These are phyloP conservation scores for Pyronema omphalodes DNA, from an alignment of 495 filamentous ascomycete genomes.

Conservation along the genomic window DNA sequence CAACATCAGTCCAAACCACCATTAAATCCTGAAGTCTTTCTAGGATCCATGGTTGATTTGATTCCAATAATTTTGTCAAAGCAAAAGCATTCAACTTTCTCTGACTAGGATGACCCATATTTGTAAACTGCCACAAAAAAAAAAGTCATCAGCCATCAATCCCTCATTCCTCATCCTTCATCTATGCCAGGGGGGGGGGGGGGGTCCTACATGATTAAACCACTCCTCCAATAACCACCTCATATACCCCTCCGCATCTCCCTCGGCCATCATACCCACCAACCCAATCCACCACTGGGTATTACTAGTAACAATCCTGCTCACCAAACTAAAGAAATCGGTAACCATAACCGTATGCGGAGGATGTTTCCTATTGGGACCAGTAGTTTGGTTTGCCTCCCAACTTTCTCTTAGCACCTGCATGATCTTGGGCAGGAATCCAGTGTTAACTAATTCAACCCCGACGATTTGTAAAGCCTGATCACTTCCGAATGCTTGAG, in stretches of 20 bases:
- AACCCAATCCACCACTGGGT: constrained; percentile 46
- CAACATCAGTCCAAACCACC: constrained; percentile 50
- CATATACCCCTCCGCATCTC: constrained; percentile 33
- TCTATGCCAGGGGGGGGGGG: too few species aligned
- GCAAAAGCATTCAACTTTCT: constrained; percentile 71
- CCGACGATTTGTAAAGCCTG: constrained; percentile 46
- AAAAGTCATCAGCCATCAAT: background rate
- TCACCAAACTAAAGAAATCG: constrained; percentile 69
- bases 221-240: constrained; percentile 68
- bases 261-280: constrained; percentile 28
- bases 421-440: constrained; percentile 47
- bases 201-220: constrained; percentile 43
- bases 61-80: constrained; percentile 58
- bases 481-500: constrained; percentile 47
- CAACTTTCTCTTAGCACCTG: constrained; percentile 52
- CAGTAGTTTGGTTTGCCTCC: constrained; percentile 54
- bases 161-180: background rate
- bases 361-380: constrained; percentile 46
- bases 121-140: constrained; percentile 37
- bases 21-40: constrained; percentile 44
- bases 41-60: constrained; percentile 36
- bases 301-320: constrained; percentile 54
- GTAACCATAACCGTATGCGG: constrained; percentile 51
- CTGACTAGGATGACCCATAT: constrained; percentile 50
- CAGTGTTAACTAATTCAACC: constrained; percentile 47